These are phyloP conservation scores for Rhododendron molle DNA, from an alignment of 148 eudicot species.

Conservation along the genomic window DNA sequence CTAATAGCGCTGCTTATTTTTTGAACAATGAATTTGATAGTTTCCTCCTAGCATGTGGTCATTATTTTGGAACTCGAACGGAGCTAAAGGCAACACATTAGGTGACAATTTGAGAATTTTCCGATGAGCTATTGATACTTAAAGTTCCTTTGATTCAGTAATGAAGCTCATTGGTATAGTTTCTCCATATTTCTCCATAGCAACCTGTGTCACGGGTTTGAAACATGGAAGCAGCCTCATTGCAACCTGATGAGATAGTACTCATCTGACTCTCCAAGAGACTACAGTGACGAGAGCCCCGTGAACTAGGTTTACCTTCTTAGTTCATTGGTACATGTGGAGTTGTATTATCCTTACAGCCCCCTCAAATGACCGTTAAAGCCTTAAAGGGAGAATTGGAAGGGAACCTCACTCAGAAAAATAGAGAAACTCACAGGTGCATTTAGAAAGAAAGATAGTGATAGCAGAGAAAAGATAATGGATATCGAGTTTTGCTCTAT, in stretches of 20 bases:
- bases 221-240: neutral
- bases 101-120: neutral
- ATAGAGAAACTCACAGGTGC: neutral
- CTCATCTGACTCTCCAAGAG: neutral
- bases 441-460: neutral
- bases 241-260: neutral
- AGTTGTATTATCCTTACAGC: neutral
- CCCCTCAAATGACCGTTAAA: neutral
- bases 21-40: neutral
- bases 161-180: neutral
- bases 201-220: neutral
- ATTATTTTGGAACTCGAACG: neutral
- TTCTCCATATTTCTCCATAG: neutral
- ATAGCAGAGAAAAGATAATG: neutral
- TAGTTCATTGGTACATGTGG: neutral
- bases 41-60: neutral
- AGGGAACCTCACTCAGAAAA: neutral
- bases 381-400: neutral
- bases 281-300: neutral
- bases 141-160: neutral
- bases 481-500: neutral
- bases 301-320: neutral
- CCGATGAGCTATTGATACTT: neutral
- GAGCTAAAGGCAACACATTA: neutral
- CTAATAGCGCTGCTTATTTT: neutral